Percentiles rank a stretch among this genome's conserved stretches.
Evolutionary conservation across 306 rosid genomes (phyloP).

Genomic region (Rosa lucieae): DNA sequence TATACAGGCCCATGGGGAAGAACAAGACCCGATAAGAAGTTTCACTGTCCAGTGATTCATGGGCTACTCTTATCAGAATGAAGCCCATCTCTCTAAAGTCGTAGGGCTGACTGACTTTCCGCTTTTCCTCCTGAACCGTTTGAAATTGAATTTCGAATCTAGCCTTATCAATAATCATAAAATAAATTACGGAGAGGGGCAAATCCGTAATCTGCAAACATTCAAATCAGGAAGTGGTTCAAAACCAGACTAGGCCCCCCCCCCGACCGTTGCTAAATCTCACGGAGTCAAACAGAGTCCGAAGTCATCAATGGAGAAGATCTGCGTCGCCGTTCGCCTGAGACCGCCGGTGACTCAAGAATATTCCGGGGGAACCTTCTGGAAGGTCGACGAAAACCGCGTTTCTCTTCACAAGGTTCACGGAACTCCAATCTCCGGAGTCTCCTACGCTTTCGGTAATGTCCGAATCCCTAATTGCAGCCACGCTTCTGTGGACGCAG

Average conservation of each 20-base stretch:
- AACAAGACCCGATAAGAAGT: not conserved
- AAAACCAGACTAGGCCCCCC: not conserved
- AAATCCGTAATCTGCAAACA: not conserved
- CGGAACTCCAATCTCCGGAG: slow-evolving; percentile 72
- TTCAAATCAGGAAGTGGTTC: not conserved
- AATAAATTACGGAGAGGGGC: not conserved
- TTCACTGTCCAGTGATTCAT: not conserved
- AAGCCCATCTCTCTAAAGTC: not conserved
- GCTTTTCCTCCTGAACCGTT: not conserved
- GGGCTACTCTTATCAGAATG: not conserved
- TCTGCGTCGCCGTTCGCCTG: slow-evolving; percentile 83
- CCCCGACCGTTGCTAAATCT: not conserved
- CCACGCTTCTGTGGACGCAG: too few relatives aligned
- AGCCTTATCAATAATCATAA: not conserved
- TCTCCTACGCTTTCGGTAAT: slow-evolving; percentile 83
- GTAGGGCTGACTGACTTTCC: not conserved
- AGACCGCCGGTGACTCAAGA: slow-evolving; percentile 63
- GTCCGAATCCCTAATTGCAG: not conserved
- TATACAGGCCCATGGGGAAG: not conserved
- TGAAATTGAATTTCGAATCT: not conserved
- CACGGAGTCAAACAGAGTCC: not conserved
- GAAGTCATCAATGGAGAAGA: slow-evolving; percentile 67
- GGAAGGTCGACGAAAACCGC: slow-evolving; percentile 89
- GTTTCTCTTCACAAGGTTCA: slow-evolving; percentile 80
- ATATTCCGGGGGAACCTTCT: slow-evolving; percentile 49